Evolutionary conservation across 2,329 filamentous ascomycete species (phyloP).

Genomic region (Penicillium sp.): DNA sequence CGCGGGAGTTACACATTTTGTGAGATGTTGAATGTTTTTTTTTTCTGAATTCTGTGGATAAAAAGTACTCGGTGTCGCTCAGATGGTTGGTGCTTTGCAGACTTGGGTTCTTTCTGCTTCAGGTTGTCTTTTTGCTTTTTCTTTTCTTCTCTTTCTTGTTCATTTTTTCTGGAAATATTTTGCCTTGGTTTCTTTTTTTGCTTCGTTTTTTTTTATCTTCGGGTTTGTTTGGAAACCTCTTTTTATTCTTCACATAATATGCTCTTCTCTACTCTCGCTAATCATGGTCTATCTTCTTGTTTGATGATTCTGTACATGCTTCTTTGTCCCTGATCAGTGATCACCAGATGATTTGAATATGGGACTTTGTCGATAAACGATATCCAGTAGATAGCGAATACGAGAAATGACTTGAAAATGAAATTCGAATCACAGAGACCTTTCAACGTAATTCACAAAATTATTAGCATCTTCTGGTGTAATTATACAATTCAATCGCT

Average conservation of each 20-base stretch:
- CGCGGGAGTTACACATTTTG: constrained; percentile 21
- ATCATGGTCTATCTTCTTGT: constrained; percentile 4
- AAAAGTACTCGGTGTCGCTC: constrained; percentile 21
- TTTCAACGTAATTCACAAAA: too few relatives aligned
- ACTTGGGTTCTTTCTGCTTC: constrained; percentile 1
- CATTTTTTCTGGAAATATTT: constrained; percentile 16
- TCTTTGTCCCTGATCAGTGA: constrained; percentile 3
- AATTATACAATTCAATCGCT: too few relatives aligned
- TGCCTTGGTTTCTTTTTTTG: constrained; percentile 5
- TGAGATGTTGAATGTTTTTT: not conserved
- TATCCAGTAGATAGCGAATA: constrained; percentile 16
- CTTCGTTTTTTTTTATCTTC: constrained; percentile 13
- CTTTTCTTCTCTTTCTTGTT: not conserved
- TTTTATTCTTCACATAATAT: constrained; percentile 18
- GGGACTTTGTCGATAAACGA: constrained; percentile 19
- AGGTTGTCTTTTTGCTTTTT: constrained; percentile 1
- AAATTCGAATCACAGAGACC: too few relatives aligned
- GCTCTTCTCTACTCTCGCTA: constrained; percentile 23
- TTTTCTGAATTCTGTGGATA: constrained; percentile 23
- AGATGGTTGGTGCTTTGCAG: constrained; percentile 12
- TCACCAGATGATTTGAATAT: not conserved
- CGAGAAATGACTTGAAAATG: not conserved
- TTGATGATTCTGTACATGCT: constrained; percentile 20
- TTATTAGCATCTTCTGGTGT: too few relatives aligned
- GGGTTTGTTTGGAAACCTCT: constrained; percentile 5